Evolutionary conservation across 1,284 basidiomycete species (phyloP).

Genomic region (Neotropicomus parvogracilis): DNA sequence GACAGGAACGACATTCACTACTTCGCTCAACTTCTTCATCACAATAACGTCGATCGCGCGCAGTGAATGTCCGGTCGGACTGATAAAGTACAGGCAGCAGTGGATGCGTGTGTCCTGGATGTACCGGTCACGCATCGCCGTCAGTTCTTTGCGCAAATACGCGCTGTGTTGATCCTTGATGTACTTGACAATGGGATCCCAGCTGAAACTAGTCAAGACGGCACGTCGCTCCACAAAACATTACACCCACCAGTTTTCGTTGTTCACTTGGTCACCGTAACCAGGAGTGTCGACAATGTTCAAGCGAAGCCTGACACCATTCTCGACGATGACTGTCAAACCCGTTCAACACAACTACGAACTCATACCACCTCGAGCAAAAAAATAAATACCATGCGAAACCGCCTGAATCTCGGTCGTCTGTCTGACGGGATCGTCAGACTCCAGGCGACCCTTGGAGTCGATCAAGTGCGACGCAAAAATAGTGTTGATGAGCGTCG

Average conservation of each 20-base stretch:
- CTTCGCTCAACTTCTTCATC: conserved; percentile 98
- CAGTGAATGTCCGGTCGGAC: conserved; percentile 90
- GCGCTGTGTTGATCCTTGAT: conserved; percentile 99
- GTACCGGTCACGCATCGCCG: conserved; percentile 97
- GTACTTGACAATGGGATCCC: conserved; percentile 98
- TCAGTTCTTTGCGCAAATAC: conserved; percentile 97
- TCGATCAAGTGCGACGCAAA: conserved; percentile 98
- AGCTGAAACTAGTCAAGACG: conserved; percentile 48
- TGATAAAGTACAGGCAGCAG: conserved; percentile 98
- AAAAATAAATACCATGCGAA: conserved; percentile 75
- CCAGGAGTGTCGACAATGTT: conserved; percentile 99
- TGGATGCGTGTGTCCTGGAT: conserved; percentile 98
- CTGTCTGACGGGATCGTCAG: conserved; percentile 85
- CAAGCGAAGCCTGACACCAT: conserved; percentile 89
- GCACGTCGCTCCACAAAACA: conserved; percentile 1
- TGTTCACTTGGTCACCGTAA: conserved; percentile 98
- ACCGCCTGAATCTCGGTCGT: conserved; percentile 96
- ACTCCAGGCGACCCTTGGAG: conserved; percentile 89
- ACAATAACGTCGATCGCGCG: conserved; percentile 96
- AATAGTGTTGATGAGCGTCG: conserved; percentile 97
- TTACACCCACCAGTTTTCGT: conserved; percentile 85
- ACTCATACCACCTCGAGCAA: not conserved
- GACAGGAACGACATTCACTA: conserved; percentile 98
- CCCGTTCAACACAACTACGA: conserved; percentile 7
- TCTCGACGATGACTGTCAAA: conserved; percentile 85